Evolutionary conservation across 2,329 filamentous ascomycete species (phyloP), one percentile per base, ranked within the genome.

Genomic region (Phialophora chinensis): DNA sequence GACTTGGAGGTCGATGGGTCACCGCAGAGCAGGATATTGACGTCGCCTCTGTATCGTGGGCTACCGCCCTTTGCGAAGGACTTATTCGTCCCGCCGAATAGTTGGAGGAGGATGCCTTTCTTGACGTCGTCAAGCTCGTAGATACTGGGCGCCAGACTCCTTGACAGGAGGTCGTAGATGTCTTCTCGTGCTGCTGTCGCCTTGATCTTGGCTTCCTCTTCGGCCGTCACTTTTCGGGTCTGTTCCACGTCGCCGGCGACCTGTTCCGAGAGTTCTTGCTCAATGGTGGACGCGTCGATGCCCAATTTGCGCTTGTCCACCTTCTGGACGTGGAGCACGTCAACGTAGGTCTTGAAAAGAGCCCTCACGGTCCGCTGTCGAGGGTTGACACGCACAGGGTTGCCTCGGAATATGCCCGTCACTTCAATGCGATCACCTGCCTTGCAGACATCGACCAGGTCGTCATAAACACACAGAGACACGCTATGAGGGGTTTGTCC

Each of bases 41-140:
- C 97, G 78, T 99, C 95, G 69, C 95, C 95, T 82, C 95, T 88
- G 78, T 99, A 99, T 74, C 91, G 93, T 6, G 95, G 95, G 75
- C 91, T 97, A 65, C 93, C 95, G 63, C 95, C 95, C 79, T 97
- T 98, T 66, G 96, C 88, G 78, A 99, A 99, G 0, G 91, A 92
- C 81, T 99, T 99, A 83, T 99, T 99, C 38, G 95, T 97, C 64
- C 95, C 95, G 44, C 95, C 94, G 76, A 99, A 99, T 49, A 99
- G 87, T 75, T 99, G 95, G 3, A 99, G 88, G 11, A 99, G 84
- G 68, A 99, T 97, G 11, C 95, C 95, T 81, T 99, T 99, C 84
- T 99, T 99, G 56, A 98, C 93, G 74, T 99, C 95, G 72, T 99
- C 95, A 89, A 96, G 91, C 79, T 99, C 95, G 81, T 96, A 97